Base-by-base conservation (phyloP, 768 basidiomycete species). In the Leccinellum luteum region DNA sequence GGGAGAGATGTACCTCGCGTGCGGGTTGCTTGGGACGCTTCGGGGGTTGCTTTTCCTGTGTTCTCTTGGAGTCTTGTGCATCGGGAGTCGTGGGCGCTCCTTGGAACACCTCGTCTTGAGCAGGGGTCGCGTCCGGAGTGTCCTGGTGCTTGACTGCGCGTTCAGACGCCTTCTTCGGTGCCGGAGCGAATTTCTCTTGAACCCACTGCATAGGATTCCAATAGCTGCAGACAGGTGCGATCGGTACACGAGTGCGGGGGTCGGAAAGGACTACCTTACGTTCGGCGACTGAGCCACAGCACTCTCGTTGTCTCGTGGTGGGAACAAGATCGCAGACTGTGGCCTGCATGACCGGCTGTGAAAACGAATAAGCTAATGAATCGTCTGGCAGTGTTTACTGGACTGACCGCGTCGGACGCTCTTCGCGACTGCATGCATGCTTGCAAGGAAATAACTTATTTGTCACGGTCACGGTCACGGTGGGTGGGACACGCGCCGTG, bases 151-250 rank as follows among this genome's bases (percentile, higher is more conserved):
- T 75, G 30, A 70, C 69, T 54, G 82, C 79, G 60, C 81, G 80
- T 74, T 71, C 31, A 74, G 73, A 55, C 69, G 71, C 63, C 74
- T 76, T 68, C 52, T 79, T 80, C 23, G 80, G 66, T 6, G 69
- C 71, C 1, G 85, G 81, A 3, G 74, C 74, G 14, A 90, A 74
- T 54, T 81, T 83, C 48, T 87, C 81, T 58, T 78, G 79, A 9
- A 90, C 68, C 88, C 88, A 90, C 17, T 76, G 73, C 45, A 89
- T 64, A 23, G 87, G 86, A 63, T 78, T 81, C 61, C 81, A 77
- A 43, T 79, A 79, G 61, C 84, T 84, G 28, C 73, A 76, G 57
- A 27, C 35, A 23, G 50, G 48, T 30, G n/a, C 19, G 51, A 19
- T 50, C 55, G 60, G 52, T 34, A 30, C 31, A 55, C 25, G 38